phyloP scores from a whole-genome alignment of 352 stramenopile genomes.

The Pythium oligandrum region DNA sequence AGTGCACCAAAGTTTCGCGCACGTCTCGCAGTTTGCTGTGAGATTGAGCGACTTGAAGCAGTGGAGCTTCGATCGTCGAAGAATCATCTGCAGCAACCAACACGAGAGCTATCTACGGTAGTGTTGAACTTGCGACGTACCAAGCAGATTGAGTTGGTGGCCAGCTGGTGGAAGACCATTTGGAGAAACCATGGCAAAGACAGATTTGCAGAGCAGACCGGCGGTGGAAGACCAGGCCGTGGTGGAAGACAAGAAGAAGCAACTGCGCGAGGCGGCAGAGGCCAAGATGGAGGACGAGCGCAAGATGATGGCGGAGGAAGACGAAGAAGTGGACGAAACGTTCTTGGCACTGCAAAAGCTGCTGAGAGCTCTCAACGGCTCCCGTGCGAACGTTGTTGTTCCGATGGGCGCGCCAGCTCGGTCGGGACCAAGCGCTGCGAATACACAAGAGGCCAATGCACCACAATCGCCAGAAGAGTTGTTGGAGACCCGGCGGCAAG shows the following conservation, averaged over 20 bases:
- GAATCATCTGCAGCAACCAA: no score
- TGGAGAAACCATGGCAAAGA: no score
- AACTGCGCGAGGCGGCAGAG: no score
- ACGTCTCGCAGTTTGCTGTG: no score
- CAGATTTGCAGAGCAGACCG: no score
- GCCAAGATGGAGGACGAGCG: constrained; percentile 27
- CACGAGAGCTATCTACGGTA: no score
- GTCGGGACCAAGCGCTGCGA: constrained; percentile 1
- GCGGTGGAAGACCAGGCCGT: background rate
- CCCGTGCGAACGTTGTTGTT: constrained; percentile 8
- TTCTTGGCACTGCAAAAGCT: constrained; percentile 76
- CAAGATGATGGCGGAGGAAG: constrained; percentile 23
- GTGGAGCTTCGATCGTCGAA: no score
- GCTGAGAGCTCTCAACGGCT: constrained; percentile 56
- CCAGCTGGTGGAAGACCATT: no score
- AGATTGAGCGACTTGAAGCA: no score
- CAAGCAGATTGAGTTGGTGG: no score
- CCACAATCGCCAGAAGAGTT: constrained; percentile 58
- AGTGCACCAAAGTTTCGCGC: no score
- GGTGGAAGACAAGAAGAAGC: constrained; percentile 13
- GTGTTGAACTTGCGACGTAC: no score
- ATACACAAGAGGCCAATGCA: background rate
- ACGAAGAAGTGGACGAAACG: constrained; percentile 76
- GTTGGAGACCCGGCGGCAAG: constrained; percentile 52
- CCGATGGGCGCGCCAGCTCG: background rate